Percentiles rank a stretch among this genome's conserved stretches.
Conservation (phyloP, 2,329 filamentous ascomycete genomes). For the Aspergillus sp. region DNA sequence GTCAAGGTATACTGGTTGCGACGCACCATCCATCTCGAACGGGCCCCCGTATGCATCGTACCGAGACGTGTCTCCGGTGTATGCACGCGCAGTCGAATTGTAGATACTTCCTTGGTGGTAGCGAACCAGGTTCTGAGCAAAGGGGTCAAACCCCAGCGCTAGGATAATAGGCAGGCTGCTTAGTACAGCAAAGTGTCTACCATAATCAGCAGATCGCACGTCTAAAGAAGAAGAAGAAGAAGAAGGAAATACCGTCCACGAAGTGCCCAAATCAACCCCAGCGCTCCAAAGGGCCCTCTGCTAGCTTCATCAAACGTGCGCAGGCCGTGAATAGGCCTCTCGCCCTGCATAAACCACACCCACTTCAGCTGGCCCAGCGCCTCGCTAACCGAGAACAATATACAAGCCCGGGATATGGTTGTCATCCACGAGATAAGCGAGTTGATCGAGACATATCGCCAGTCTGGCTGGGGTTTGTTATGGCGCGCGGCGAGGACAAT, state of each 20-base stretch:
- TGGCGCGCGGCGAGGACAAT: conserved; percentile 10
- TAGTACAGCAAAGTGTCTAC: conserved; percentile 16
- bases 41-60: background rate
- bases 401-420: conserved; percentile 14
- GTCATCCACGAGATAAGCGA: conserved; percentile 18
- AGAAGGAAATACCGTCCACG: background rate
- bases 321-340: conserved; percentile 8
- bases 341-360: conserved; percentile 17
- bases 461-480: conserved; percentile 13
- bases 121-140: conserved; percentile 18
- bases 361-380: conserved; percentile 19
- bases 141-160: conserved; percentile 16
- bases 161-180: conserved; percentile 13
- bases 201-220: background rate
- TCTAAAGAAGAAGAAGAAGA: background rate
- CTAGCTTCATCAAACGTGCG: conserved; percentile 15
- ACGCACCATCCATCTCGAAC: background rate
- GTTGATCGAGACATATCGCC: conserved; percentile 16
- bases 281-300: conserved; percentile 13
- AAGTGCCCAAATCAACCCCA: conserved; percentile 13
- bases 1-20: no score
- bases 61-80: background rate
- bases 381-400: conserved; percentile 14
- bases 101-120: background rate
- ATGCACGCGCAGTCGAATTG: background rate